Percentiles rank a stretch among this genome's conserved stretches.
phyloP scores from a whole-genome alignment of 177 flowering plant genomes.

The Vitis hybrid region DNA sequence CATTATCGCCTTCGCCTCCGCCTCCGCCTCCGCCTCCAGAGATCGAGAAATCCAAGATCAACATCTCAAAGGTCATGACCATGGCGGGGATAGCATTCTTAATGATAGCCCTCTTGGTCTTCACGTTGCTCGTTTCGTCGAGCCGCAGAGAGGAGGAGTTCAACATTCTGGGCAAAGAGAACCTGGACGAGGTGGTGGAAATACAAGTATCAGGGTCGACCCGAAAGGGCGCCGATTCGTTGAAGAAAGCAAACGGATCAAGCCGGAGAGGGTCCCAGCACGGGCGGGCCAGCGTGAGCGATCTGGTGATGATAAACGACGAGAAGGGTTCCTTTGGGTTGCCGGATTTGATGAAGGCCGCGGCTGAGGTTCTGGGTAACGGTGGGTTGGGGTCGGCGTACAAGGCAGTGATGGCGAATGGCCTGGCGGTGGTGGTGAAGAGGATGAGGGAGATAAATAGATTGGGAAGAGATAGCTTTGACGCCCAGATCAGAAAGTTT shows the following conservation, averaged over 20 bases:
- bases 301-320: slow-evolving; percentile 45
- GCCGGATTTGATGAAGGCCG: slow-evolving; percentile 73
- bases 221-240: slow-evolving; percentile 1
- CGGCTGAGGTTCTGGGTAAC: slow-evolving; percentile 74
- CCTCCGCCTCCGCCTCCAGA: neutral
- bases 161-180: slow-evolving; percentile 26
- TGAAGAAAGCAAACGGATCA: slow-evolving; percentile 8
- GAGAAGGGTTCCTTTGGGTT: slow-evolving; percentile 57
- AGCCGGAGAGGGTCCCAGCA: slow-evolving; percentile 24
- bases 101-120: slow-evolving; percentile 5
- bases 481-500: slow-evolving; percentile 43
- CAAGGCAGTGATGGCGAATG: slow-evolving; percentile 55
- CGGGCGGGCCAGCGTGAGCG: slow-evolving; percentile 24
- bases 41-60: neutral
- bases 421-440: slow-evolving; percentile 65
- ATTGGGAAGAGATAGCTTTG: slow-evolving; percentile 44
- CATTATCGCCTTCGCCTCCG: neutral
- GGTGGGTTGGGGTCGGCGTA: slow-evolving; percentile 68
- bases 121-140: neutral
- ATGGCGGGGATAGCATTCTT: neutral
- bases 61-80: neutral
- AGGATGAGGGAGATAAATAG: slow-evolving; percentile 60
- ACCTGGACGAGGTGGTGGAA: slow-evolving; percentile 15
- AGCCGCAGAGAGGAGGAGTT: slow-evolving; percentile 22
- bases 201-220: slow-evolving; percentile 17